Conservation (phyloP, 305 asterid species). For the Fraxinus angustifolia region DNA sequence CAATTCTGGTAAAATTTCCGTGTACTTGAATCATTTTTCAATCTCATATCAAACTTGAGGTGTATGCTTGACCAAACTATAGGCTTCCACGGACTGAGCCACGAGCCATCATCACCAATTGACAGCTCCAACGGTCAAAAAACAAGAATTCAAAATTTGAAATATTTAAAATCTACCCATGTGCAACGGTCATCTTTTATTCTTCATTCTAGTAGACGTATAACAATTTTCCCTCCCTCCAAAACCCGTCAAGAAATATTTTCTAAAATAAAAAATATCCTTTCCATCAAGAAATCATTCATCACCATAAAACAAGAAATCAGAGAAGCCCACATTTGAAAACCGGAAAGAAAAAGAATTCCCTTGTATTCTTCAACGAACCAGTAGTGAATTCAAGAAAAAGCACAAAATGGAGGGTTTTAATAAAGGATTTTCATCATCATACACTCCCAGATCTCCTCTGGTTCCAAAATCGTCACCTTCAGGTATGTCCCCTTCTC, state of each 20-base stretch:
- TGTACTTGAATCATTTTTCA: no score
- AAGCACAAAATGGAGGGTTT: slow-evolving; percentile 33
- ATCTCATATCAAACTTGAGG: not conserved
- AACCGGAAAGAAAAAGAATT: not conserved
- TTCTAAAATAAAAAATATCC: not conserved
- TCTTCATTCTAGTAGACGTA: not conserved
- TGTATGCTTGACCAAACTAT: not conserved
- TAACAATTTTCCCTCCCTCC: not conserved
- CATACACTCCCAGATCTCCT: slow-evolving; percentile 25
- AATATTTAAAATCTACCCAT: not conserved
- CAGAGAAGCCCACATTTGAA: not conserved
- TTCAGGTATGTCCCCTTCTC: slow-evolving; percentile 38
- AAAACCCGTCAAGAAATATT: not conserved
- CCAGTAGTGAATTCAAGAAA: not conserved
- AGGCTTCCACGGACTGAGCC: not conserved
- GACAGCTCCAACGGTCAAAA: slow-evolving; percentile 28
- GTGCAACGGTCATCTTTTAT: slow-evolving; percentile 21
- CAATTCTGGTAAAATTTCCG: no score
- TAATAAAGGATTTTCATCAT: slow-evolving; percentile 30
- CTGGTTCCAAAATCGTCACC: slow-evolving; percentile 29
- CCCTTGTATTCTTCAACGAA: slow-evolving; percentile 2
- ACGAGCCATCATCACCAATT: not conserved
- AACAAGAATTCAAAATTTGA: not conserved
- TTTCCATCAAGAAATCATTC: not conserved
- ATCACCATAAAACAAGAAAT: not conserved